Conservation (phyloP, 2,329 filamentous ascomycete species). For the Claviceps spartinae region DNA sequence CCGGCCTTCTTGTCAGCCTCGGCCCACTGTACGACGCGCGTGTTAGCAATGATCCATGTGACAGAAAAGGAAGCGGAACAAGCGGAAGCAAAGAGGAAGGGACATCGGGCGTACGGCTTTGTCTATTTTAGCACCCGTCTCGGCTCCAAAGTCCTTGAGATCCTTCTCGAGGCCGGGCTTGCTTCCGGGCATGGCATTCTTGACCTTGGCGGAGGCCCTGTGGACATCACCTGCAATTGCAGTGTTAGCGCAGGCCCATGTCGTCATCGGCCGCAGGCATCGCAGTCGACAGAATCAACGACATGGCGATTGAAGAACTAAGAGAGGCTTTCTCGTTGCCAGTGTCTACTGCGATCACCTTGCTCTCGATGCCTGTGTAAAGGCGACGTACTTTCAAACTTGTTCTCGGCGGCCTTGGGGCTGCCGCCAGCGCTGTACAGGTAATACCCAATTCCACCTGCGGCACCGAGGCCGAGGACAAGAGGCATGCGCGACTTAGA, state of each 20-base stretch:
- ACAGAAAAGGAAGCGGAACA: neutral
- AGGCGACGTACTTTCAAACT: constrained; percentile 56
- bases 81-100: neutral
- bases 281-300: neutral
- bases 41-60: neutral
- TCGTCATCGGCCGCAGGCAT: neutral
- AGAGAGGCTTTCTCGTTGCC: neutral
- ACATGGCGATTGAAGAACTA: neutral
- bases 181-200: constrained; percentile 49
- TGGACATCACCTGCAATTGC: constrained; percentile 60
- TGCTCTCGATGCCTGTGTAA: neutral
- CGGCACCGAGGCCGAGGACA: constrained; percentile 47
- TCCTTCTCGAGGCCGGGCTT: constrained; percentile 51
- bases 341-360: neutral
- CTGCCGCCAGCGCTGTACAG: constrained; percentile 76
- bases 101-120: constrained; percentile 42
- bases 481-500: constrained; percentile 33
- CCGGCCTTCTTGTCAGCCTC: constrained; percentile 50
- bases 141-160: constrained; percentile 31
- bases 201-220: constrained; percentile 51
- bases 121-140: constrained; percentile 54
- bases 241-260: neutral
- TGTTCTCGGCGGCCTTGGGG: constrained; percentile 70
- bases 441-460: constrained; percentile 71
- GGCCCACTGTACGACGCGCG: constrained; percentile 18